phyloP scores from a whole-genome alignment of 2,329 filamentous ascomycete genomes.

The Curvularia sp. region DNA sequence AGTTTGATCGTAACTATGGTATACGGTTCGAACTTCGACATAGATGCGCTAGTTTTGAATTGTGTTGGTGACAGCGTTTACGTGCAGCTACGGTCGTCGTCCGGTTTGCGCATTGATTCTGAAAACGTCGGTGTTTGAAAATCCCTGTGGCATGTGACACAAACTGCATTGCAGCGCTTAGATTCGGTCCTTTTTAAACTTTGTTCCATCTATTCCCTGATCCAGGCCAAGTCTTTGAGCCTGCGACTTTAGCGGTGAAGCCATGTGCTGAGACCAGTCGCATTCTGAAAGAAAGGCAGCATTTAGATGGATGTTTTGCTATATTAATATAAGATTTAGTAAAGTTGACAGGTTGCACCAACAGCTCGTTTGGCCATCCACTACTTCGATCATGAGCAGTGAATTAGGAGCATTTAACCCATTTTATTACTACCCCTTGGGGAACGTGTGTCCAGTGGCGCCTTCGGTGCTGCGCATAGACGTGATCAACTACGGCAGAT shows the following conservation, averaged over 20 bases:
- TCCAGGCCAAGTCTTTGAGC: background rate
- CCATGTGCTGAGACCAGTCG: background rate
- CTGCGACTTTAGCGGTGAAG: background rate
- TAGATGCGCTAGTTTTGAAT: background rate
- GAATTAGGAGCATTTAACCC: background rate
- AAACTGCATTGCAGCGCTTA: background rate
- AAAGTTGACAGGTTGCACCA: background rate
- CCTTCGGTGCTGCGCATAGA: background rate
- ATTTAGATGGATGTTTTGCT: background rate
- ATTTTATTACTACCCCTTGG: slow-evolving; percentile 3
- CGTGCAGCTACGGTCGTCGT: background rate
- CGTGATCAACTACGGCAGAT: slow-evolving; percentile 5
- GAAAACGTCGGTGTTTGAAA: background rate
- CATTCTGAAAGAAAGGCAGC: background rate
- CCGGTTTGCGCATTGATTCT: background rate
- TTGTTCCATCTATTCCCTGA: background rate
- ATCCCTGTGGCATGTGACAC: background rate
- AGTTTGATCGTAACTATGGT: background rate
- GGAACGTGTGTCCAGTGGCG: background rate
- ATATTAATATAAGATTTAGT: background rate
- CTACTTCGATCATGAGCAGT: background rate
- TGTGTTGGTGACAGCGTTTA: background rate
- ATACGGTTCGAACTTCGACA: background rate
- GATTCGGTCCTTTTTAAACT: background rate
- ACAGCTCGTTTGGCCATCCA: background rate